Conservation (phyloP, 176 grass and related monocot species). For the Oryza officinalis region DNA sequence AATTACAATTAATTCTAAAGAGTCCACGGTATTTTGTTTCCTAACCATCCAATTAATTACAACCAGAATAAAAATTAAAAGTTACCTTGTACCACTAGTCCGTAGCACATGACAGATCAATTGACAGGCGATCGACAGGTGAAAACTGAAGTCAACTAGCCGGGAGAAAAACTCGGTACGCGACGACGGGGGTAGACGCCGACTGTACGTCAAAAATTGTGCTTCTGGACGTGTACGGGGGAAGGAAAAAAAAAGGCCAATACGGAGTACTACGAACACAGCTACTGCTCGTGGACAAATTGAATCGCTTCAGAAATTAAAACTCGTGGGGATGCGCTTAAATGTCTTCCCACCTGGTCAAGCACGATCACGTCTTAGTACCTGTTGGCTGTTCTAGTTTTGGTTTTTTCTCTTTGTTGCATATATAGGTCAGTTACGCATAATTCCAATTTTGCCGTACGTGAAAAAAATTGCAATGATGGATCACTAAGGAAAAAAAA, state of each 20-base stretch:
- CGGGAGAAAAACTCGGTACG: not conserved
- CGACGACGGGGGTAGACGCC: not conserved
- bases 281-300: not conserved
- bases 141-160: not conserved
- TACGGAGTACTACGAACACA: not conserved
- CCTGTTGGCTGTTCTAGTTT: not conserved
- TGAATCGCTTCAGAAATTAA: not conserved
- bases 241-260: not conserved
- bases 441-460: not conserved
- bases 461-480: not conserved
- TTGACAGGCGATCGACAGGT: not conserved
- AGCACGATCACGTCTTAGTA: not conserved
- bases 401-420: not conserved
- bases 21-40: too few relatives aligned
- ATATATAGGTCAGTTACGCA: not conserved
- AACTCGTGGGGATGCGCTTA: not conserved
- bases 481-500: not conserved
- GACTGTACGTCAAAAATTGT: not conserved
- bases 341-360: constrained; percentile 37
- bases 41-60: too few relatives aligned
- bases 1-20: too few relatives aligned
- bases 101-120: not conserved
- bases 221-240: not conserved
- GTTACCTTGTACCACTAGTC: not conserved
- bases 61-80: too few relatives aligned